Conservation (phyloP, 2,329 filamentous ascomycete genomes). For the Ambrosiella beaveri region DNA sequence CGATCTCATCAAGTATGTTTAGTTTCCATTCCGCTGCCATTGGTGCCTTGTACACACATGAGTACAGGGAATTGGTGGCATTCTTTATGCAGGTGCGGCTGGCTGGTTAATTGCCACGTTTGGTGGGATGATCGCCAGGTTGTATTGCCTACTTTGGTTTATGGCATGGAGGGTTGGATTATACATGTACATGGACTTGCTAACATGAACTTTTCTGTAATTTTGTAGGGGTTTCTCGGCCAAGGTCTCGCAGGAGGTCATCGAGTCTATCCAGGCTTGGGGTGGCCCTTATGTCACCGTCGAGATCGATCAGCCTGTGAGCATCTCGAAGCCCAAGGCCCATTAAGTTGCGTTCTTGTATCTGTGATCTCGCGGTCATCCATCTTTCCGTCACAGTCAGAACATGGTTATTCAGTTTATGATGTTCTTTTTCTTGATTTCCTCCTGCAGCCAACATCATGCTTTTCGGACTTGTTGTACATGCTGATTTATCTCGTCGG, state of each 20-base stretch:
- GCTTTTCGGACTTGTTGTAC: neutral
- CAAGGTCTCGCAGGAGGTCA: slow-evolving; percentile 49
- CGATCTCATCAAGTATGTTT: slow-evolving; percentile 44
- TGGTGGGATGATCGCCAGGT: neutral
- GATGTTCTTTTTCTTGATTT: neutral
- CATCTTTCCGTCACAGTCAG: neutral
- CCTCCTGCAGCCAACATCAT: neutral
- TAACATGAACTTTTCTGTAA: neutral
- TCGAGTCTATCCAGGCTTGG: slow-evolving; percentile 49
- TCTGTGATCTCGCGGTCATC: neutral
- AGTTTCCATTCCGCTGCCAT: neutral
- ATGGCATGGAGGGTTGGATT: too few relatives aligned
- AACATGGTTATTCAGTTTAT: neutral
- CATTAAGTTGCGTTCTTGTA: slow-evolving; percentile 14
- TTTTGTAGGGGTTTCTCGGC: slow-evolving; percentile 55
- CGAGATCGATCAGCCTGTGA: slow-evolving; percentile 60
- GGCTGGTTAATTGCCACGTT: neutral
- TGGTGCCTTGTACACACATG: neutral
- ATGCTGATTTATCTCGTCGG: too few relatives aligned
- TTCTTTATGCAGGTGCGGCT: neutral
- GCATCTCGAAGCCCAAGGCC: slow-evolving; percentile 20
- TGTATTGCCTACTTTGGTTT: neutral
- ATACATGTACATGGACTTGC: neutral
- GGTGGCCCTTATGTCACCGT: slow-evolving; percentile 37
- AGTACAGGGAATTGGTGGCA: neutral